Evolutionary conservation across 2,329 filamentous ascomycete genomes (phyloP), one percentile per base, ranked within the genome.

Genomic region (Penicillium sp.): DNA sequence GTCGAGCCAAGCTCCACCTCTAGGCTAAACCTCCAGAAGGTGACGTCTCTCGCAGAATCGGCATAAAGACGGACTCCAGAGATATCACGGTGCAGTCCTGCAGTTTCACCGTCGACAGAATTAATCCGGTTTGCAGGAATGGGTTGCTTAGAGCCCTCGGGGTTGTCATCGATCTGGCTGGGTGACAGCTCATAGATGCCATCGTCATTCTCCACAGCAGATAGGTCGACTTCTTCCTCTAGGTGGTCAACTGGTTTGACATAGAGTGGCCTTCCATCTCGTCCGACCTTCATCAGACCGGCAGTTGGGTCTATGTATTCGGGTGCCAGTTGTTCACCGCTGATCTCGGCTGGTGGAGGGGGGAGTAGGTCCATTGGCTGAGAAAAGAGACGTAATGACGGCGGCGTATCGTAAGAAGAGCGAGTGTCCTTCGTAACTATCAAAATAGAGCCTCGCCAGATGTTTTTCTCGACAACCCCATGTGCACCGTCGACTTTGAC

Each of bases 1-100:
- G 81, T 83, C 18, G 86, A 81, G 3, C 83, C 82, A 14, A 99
- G 83, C 73, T 99, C 93, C 47, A 99, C 83, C 72, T 97, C 93
- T 45, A 99, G 83, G 69, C 92, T 96, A 81, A 97, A 99, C 37
- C 92, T 85, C 94, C 94, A 99, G 75, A 99, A 99, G 0, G 94
- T 99, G 57, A 89, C 87, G 37, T 93, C 93, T 55, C 89, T 83
- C 70, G 96, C 93, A 5, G 86, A 79, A 68, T 97, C 94, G 1
- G 86, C 82, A 67, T 97, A 92, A 11, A 99, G 82, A 19, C 91
- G 86, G 65, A 90, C 86, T 1, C 90, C 94, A 55, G 86, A 82
- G 5, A 97, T 85, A 66, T 97, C 92, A 66, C 88, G 91, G 70
- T 90, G 92, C 71, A 91, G 90, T 44, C 87, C 89, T 5, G 86